Conservation (phyloP, 306 rosid genomes). For the Hylodesmum podocarpum region DNA sequence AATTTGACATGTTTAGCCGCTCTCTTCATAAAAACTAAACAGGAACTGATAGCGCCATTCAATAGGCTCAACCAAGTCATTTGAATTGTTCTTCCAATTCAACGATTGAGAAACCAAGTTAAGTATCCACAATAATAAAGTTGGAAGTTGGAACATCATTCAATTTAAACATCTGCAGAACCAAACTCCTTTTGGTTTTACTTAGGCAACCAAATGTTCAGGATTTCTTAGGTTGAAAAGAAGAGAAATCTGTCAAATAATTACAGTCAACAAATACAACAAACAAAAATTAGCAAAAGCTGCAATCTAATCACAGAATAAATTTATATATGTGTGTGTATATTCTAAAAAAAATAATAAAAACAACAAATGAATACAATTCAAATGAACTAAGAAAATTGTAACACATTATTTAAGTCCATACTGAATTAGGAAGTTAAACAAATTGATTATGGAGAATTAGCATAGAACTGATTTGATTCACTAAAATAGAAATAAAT, state of each 20-base stretch:
- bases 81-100: background rate
- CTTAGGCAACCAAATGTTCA: background rate
- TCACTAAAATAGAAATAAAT: background rate
- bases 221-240: constrained; percentile 2
- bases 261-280: background rate
- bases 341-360: background rate
- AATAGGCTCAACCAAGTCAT: background rate
- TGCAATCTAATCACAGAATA: background rate
- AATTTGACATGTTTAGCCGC: background rate
- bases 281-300: background rate
- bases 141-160: constrained; percentile 14
- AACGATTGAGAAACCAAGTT: background rate
- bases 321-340: no score
- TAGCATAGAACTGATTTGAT: background rate
- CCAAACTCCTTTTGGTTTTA: background rate
- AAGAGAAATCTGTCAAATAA: background rate
- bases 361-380: background rate
- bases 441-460: background rate
- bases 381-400: background rate
- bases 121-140: background rate
- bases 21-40: background rate
- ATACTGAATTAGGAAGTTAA: background rate
- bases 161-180: constrained; percentile 5
- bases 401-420: background rate
- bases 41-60: background rate